Base-by-base conservation (phyloP, 345 rosid species). In the Sonneratia caseolaris region DNA sequence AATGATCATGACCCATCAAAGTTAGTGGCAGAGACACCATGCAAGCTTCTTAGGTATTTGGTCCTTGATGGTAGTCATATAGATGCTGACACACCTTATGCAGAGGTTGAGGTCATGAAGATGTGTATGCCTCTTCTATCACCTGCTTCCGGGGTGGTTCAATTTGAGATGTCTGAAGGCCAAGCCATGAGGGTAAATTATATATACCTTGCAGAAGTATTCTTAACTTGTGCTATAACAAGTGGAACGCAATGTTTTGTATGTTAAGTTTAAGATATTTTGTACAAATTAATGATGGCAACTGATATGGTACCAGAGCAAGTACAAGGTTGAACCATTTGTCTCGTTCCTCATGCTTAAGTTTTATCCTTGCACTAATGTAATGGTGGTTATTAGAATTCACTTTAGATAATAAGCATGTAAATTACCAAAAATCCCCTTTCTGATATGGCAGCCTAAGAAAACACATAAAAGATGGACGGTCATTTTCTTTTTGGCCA, bases 51-150 rank as follows among this genome's bases (percentile, higher is more conserved):
- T 82, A 87, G 99, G 73, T 96, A 82, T 86, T 81, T 92, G 89
- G 91, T 96, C 78, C 74, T 85, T 47, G 98, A 96, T 83, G 89
- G 89, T 74, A 85, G 91, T 83, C 97, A 88, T 77, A 79, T 92
- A 82, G 99, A 96, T 78, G 94, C 96, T 49, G 99, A 96, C 78
- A 73, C 79, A 35, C 99, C 99, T 16, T 96, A 87, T 82, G 99
- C 96, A 16, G 99, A 96, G 86, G 98, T 96, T 77, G 99, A 96
- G 84, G 99, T 96, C 81, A 96, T 96, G 99, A 96, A 96, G 86
- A 96, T 96, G 99, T 96, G 99, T 61, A 96, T 96, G 99, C 99
- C 99, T 74, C 99, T 96, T 77, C 98, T 96, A 71, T 96, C 98
- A 75, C 99, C 99, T 72, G 97, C 99, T 75, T 87, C 98, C 55